These are phyloP conservation scores for Blastomyces percursus DNA, from an alignment of 2,329 filamentous ascomycete species.

Conservation along the genomic window DNA sequence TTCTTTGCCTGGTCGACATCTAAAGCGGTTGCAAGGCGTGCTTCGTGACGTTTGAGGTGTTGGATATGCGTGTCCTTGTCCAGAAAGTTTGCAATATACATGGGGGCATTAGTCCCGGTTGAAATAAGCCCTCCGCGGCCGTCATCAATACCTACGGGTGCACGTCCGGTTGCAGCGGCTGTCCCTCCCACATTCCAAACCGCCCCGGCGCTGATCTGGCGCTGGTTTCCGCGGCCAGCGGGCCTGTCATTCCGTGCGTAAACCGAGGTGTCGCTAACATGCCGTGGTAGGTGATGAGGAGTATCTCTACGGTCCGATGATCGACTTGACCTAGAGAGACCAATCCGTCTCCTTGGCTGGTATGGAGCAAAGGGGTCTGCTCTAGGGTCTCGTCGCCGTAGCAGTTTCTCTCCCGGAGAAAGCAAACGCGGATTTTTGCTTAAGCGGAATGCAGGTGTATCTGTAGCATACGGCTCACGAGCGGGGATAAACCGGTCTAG, in stretches of 20 bases:
- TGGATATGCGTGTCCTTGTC: conserved; percentile 43
- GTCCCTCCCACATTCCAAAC: conserved; percentile 71
- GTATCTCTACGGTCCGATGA: conserved; percentile 14
- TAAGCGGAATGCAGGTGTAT: conserved; percentile 42
- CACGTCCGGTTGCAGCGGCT: conserved; percentile 31
- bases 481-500: conserved; percentile 51
- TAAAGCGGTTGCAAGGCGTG: conserved; percentile 66
- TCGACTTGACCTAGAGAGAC: conserved; percentile 5
- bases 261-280: conserved; percentile 22
- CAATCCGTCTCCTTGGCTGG: conserved; percentile 20
- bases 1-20: conserved; percentile 60
- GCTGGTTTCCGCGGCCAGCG: conserved; percentile 13
- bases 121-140: conserved; percentile 55
- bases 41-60: conserved; percentile 58
- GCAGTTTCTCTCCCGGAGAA: conserved; percentile 36
- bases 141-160: conserved; percentile 41
- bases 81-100: conserved; percentile 48
- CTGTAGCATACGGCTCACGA: conserved; percentile 32
- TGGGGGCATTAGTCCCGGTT: conserved; percentile 60
- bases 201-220: conserved; percentile 54
- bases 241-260: conserved; percentile 9
- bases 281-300: conserved; percentile 26
- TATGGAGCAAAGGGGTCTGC: conserved; percentile 44
- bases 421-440: conserved; percentile 40
- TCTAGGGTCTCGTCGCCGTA: conserved; percentile 34